Base-by-base conservation (phyloP, 2,329 filamentous ascomycete genomes). In the Fusarium stilboides region DNA sequence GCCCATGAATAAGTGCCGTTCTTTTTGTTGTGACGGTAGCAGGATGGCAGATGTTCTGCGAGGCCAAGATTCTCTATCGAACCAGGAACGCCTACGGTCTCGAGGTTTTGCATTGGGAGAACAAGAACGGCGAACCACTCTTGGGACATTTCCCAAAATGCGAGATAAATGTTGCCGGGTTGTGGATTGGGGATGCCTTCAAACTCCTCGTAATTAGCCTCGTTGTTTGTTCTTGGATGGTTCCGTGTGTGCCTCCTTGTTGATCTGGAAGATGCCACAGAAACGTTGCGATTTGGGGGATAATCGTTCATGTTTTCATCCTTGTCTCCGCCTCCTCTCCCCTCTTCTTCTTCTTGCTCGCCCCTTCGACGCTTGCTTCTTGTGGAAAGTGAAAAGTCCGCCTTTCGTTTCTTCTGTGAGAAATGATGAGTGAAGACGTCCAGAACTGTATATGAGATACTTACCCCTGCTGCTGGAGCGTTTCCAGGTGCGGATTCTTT, bases 1-100 rank as follows among this genome's bases (percentile, higher is more conserved):
- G 47, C 28, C 68, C 62, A 73, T 12, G 19, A 24, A 10, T 65
- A 58, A 17, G 43, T 45, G 1, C 59, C n/a, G 0, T 19, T 44
- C 3, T 20, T 22, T 8, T 6, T 39, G 17, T 46, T 51, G 24
- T 60, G 54, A n/a, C 37, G 20, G 26, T 57, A 50, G 37, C 56
- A 58, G 14, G 26, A n/a, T 5, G 56, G 56, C 13, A 53, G 15
- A 22, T n/a, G 9, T 7, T 58, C 47, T 8, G 49, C 33, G 10
- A 59, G 26, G 22, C 42, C 31, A n/a, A 54, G 24, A 13, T 12
- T 34, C 4, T 54, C 42, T 0, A 59, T 22, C 3, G 56, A 19
- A 13, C 47, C 49, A 1, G 17, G 15, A 20, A 59, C 15, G 2
- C 49, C 56, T 1, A 28, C 49, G 5, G 9, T 19, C n/a, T 59